Conservation (phyloP, 2,329 filamentous ascomycete genomes). For the Elsinoe batatas region DNA sequence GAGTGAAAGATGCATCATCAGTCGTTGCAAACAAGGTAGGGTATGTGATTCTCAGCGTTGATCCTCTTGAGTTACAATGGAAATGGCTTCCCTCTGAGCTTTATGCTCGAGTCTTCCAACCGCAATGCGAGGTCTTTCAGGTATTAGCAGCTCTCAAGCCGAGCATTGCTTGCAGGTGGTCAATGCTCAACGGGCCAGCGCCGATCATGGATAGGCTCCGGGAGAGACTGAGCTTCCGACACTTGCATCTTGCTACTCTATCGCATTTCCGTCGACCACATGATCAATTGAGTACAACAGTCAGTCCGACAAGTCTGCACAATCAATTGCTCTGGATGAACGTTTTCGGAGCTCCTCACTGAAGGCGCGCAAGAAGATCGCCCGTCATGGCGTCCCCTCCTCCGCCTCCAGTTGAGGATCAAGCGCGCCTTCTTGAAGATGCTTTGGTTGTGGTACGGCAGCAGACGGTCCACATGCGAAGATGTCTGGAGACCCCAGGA, state of each 20-base stretch:
- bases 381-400: constrained; percentile 34
- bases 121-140: no score
- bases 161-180: constrained; percentile 1
- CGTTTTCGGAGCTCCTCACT: constrained; percentile 9
- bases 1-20: neutral
- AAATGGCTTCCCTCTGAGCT: no score
- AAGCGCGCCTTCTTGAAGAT: constrained; percentile 91
- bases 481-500: constrained; percentile 90
- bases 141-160: neutral
- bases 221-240: constrained; percentile 2
- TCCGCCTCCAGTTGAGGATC: constrained; percentile 41
- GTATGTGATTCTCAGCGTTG: no score
- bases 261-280: neutral
- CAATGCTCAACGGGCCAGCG: neutral
- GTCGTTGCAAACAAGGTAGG: neutral
- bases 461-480: constrained; percentile 94
- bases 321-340: constrained; percentile 10
- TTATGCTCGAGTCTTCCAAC: no score
- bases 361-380: constrained; percentile 15
- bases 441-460: constrained; percentile 92
- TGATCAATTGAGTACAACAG: constrained; percentile 11
- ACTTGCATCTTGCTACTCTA: constrained; percentile 18
- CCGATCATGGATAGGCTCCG: constrained; percentile 12
- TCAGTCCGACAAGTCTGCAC: neutral
- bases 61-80: no score